phyloP scores from a whole-genome alignment of 2,329 filamentous ascomycete genomes.

The Fusarium sp. region DNA sequence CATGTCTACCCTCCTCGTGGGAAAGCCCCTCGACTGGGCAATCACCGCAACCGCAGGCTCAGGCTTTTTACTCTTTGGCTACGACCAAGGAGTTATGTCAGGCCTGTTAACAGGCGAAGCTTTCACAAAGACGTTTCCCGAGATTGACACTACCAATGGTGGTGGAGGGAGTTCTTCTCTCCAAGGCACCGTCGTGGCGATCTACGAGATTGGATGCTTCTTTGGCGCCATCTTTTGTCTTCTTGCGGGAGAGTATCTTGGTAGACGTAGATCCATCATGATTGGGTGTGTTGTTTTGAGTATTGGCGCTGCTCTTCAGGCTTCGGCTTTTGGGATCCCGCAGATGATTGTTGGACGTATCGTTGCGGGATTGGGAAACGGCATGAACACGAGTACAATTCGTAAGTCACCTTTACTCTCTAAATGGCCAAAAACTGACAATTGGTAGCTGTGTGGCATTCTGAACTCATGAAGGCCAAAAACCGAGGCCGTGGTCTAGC shows the following conservation, averaged over 20 bases:
- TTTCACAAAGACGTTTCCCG: conserved; percentile 48
- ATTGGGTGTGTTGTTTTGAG: conserved; percentile 54
- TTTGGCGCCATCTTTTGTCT: conserved; percentile 56
- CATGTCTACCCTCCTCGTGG: conserved; percentile 43
- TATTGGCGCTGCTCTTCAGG: conserved; percentile 58
- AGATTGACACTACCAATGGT: conserved; percentile 50
- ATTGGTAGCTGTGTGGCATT: conserved; percentile 53
- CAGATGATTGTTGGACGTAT: conserved; percentile 59
- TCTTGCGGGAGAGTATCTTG: conserved; percentile 57
- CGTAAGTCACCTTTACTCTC: conserved; percentile 37
- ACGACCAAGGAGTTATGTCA: conserved; percentile 49
- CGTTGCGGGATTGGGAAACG: conserved; percentile 58
- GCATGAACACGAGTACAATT: conserved; percentile 61
- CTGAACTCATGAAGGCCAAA: conserved; percentile 55
- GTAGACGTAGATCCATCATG: conserved; percentile 54
- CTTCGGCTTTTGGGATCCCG: conserved; percentile 52
- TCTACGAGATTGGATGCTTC: conserved; percentile 63
- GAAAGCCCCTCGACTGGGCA: conserved; percentile 53
- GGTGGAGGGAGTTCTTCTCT: conserved; percentile 56
- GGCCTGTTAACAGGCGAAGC: conserved; percentile 49
- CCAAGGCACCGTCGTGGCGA: conserved; percentile 58
- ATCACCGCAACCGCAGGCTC: conserved; percentile 51
- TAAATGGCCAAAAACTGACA: background rate
- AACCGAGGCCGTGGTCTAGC: conserved; percentile 48
- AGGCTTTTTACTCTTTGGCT: conserved; percentile 52